Base-by-base conservation (phyloP, 2,329 filamentous ascomycete species). In the Lachnellula arida region DNA sequence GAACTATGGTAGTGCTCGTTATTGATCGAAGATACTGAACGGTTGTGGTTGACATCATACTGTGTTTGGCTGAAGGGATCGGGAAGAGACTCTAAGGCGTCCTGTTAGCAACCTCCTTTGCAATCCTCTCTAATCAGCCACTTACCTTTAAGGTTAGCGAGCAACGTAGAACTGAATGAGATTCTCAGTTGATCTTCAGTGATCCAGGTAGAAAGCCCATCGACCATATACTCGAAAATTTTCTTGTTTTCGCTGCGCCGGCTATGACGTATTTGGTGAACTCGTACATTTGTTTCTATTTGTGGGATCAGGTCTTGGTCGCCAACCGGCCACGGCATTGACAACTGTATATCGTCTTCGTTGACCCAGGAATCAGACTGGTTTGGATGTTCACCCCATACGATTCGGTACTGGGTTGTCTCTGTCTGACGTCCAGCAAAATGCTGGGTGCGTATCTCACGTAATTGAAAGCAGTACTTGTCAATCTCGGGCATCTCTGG, bases 101-200 rank as follows among this genome's bases (percentile, higher is more conserved):
- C 57, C 46, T 14, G 25, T 61, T 54, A 63, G 57, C 55, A 40
- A 57, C 22, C 11, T 58, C n/a, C 58, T 63, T 54, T 46, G 59
- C 42, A 56, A 59, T 32, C 44, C 57, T 17, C 37, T 56, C 9
- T n/a, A 55, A 2, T 39, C 40, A 52, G 47, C 42, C 53, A 57
- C 12, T 64, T 60, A 64, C 56, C 47, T 64, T 59, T 49, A 59
- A 63, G 58, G 51, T 57, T 15, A 55, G 49, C 15, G 17, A 63
- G 2, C 22, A 61, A 57, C 12, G 40, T 62, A 58, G 56, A 49
- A 28, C 59, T 61, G 28, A 64, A 57, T 56, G 57, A 64, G 56
- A 63, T 62, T 59, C 43, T 56, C 56, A 64, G 28, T 57, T 64
- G 54, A 62, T 60, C 57, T 59, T 62, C 34, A 60, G 55, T 60